Conservation (phyloP, 495 filamentous ascomycete species). For the Tuber umbilicatum region DNA sequence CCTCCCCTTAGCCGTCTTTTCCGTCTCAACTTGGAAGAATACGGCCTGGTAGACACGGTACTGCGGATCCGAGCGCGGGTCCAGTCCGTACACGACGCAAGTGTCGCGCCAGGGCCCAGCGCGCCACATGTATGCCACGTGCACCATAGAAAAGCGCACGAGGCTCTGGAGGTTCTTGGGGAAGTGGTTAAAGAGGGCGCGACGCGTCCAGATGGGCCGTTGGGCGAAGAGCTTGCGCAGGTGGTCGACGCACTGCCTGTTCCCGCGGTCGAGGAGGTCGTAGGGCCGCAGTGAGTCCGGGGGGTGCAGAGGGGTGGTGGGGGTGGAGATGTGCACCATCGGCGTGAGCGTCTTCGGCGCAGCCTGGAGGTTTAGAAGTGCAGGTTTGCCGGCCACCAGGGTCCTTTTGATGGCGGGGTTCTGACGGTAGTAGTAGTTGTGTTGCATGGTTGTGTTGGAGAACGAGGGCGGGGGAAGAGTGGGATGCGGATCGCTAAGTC, state of each 20-base stretch:
- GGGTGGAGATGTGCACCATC: constrained; percentile 57
- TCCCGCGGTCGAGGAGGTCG: constrained; percentile 52
- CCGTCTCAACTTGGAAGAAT: constrained; percentile 61
- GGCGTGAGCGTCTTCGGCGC: constrained; percentile 50
- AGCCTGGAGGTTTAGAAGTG: constrained; percentile 51
- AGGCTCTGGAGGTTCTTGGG: constrained; percentile 39
- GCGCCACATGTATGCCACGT: constrained; percentile 81
- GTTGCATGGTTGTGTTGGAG: constrained; percentile 41
- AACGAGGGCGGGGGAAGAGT: constrained; percentile 75
- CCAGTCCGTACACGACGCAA: constrained; percentile 73
- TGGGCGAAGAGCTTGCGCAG: constrained; percentile 58
- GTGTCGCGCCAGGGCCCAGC: constrained; percentile 87
- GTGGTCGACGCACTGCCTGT: constrained; percentile 47
- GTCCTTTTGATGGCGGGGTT: constrained; percentile 53
- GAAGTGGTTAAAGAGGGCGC: constrained; percentile 62
- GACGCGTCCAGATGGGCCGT: constrained; percentile 79
- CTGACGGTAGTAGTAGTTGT: constrained; percentile 51
- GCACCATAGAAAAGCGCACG: constrained; percentile 40
- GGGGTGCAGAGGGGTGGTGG: constrained; percentile 47
- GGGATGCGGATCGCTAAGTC: constrained; percentile 54
- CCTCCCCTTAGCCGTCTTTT: constrained; percentile 40
- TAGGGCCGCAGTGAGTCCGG: constrained; percentile 44
- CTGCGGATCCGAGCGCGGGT: constrained; percentile 67
- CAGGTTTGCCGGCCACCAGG: constrained; percentile 51
- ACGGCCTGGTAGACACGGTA: constrained; percentile 80